Evolutionary conservation across 2,329 filamentous ascomycete genomes (phyloP).

Genomic region (Penicillium verrucosum): DNA sequence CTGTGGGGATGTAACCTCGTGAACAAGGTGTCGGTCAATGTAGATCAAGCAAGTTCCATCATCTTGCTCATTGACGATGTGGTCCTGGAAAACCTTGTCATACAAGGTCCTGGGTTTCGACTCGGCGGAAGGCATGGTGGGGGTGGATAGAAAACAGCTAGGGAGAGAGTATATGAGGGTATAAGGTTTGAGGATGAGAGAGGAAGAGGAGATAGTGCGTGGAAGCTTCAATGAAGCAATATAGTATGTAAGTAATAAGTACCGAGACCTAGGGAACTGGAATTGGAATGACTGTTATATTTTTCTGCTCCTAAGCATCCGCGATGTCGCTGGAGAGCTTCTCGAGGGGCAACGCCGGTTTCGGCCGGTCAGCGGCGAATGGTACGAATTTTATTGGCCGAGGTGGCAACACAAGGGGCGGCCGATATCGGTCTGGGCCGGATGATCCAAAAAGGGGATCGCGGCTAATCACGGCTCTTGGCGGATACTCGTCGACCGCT

Average conservation of each 20-base stretch:
- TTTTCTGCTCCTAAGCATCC: slow-evolving; percentile 23
- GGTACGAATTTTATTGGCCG: slow-evolving; percentile 25
- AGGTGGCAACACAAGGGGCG: background rate
- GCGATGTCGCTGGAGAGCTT: slow-evolving; percentile 36
- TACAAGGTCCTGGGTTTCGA: slow-evolving; percentile 79
- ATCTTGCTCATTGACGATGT: slow-evolving; percentile 91
- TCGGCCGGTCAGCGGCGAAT: slow-evolving; percentile 39
- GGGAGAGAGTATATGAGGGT: background rate
- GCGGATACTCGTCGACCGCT: slow-evolving; percentile 11
- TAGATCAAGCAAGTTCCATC: slow-evolving; percentile 92
- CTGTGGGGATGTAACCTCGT: slow-evolving; percentile 98
- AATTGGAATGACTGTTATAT: slow-evolving; percentile 19
- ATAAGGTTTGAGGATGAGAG: background rate
- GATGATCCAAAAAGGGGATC: slow-evolving; percentile 9
- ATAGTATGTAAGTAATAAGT: background rate
- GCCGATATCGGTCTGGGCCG: slow-evolving; percentile 19
- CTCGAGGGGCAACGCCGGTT: slow-evolving; percentile 36
- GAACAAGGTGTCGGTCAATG: slow-evolving; percentile 93
- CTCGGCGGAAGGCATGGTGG: slow-evolving; percentile 72
- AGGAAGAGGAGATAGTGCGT: background rate
- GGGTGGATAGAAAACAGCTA: slow-evolving; percentile 3
- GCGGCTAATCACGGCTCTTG: slow-evolving; percentile 17
- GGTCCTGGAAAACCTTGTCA: slow-evolving; percentile 94
- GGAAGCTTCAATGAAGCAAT: slow-evolving; percentile 3
- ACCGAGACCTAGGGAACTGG: slow-evolving; percentile 11